Percentiles rank a stretch among this genome's conserved stretches.
Conservation (phyloP, 441 rosid genomes). For the Jatropha multifida region DNA sequence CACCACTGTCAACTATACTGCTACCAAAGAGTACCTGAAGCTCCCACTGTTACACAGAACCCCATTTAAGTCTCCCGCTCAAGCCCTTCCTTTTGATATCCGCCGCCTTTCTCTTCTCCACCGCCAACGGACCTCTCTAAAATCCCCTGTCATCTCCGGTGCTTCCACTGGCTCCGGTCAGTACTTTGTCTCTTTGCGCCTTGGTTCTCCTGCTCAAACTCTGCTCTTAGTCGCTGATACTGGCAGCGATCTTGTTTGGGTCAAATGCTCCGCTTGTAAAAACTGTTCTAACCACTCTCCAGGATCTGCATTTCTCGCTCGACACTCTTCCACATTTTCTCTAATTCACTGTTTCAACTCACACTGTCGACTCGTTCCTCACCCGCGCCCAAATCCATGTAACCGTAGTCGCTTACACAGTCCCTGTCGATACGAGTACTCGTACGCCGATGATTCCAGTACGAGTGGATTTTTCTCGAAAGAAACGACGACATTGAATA, state of each 20-base stretch:
- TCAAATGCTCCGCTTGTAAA: constrained; percentile 68
- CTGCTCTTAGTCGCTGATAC: constrained; percentile 73
- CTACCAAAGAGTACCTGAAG: constrained; percentile 39
- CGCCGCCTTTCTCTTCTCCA: constrained; percentile 44
- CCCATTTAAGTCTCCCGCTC: constrained; percentile 43
- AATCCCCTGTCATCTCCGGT: constrained; percentile 64
- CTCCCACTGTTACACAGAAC: constrained; percentile 61
- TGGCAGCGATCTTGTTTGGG: constrained; percentile 87
- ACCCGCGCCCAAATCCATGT: constrained; percentile 46
- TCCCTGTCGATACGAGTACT: constrained; percentile 70
- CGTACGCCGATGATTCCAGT: constrained; percentile 66
- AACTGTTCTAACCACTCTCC: constrained; percentile 58
- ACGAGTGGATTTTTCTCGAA: constrained; percentile 64
- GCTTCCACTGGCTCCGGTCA: constrained; percentile 78
- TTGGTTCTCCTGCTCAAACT: constrained; percentile 76
- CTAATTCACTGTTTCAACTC: constrained; percentile 64
- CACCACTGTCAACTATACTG: constrained; percentile 14
- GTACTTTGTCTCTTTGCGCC: constrained; percentile 66
- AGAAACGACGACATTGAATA: constrained; percentile 56
- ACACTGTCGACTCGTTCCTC: constrained; percentile 54
- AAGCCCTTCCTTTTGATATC: constrained; percentile 44
- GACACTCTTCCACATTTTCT: constrained; percentile 68
- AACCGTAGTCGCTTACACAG: constrained; percentile 62
- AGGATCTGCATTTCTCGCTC: constrained; percentile 62
- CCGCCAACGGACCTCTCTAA: constrained; percentile 29